phyloP scores from a whole-genome alignment of 495 filamentous ascomycete genomes.

The Neurospora tetrasperma region DNA sequence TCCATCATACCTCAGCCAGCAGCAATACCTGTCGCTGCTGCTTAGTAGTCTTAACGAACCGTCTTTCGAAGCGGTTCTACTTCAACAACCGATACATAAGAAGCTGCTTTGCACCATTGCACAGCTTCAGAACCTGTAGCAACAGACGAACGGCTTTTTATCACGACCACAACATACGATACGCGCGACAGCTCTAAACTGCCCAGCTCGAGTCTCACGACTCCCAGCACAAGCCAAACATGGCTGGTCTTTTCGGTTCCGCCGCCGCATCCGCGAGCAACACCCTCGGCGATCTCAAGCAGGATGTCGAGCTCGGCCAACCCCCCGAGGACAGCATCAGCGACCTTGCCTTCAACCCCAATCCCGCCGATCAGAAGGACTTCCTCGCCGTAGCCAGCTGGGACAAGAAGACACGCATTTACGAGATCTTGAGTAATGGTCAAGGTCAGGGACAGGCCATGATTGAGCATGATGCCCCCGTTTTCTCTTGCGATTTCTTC shows the following conservation, averaged over 20 bases:
- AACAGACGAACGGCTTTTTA: not conserved
- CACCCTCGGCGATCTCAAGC: constrained; percentile 81
- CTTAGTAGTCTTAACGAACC: not conserved
- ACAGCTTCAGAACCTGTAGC: not conserved
- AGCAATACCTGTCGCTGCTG: not conserved
- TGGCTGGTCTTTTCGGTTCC: constrained; percentile 61
- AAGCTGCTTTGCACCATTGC: not conserved
- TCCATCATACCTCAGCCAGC: not conserved
- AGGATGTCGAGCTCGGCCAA: constrained; percentile 67
- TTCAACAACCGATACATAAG: not conserved
- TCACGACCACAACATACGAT: not conserved
- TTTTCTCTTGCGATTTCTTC: constrained; percentile 69
- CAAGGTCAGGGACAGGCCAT: constrained; percentile 60
- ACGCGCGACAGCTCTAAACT: not conserved
- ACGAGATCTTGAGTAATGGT: constrained; percentile 64
- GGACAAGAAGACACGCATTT: constrained; percentile 88
- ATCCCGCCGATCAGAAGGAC: constrained; percentile 42
- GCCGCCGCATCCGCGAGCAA: constrained; percentile 43
- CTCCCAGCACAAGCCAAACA: constrained; percentile 16
- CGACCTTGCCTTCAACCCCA: constrained; percentile 65
- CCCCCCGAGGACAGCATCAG: constrained; percentile 81
- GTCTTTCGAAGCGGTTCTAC: not conserved
- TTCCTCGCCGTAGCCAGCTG: constrained; percentile 77
- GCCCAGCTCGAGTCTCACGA: not conserved
- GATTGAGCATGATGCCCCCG: constrained; percentile 63